phyloP scores from a whole-genome alignment of 805 yeast genomes.

The Grigorovia jiainica region DNA sequence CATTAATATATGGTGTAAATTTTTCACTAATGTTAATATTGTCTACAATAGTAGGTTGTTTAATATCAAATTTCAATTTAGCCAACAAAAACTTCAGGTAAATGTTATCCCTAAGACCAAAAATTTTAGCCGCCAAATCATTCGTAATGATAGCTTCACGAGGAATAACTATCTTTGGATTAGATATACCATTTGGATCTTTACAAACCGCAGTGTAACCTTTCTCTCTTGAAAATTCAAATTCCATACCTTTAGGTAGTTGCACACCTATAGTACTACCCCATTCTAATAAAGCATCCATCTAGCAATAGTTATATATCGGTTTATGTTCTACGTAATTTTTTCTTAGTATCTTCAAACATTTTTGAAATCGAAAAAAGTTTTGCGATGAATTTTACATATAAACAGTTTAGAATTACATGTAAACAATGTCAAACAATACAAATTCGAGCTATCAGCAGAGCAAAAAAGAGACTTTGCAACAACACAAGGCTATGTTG shows the following conservation, averaged over 20 bases:
- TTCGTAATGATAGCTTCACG: constrained; percentile 22
- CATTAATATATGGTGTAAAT: constrained; percentile 38
- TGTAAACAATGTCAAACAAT: not conserved
- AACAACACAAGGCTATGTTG: constrained; percentile 4
- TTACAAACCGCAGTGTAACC: constrained; percentile 31
- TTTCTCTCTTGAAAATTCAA: constrained; percentile 22
- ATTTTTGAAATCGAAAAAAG: not conserved
- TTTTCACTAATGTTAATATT: constrained; percentile 10
- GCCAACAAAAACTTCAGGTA: constrained; percentile 34
- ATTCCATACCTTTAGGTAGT: constrained; percentile 28
- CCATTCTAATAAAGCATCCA: constrained; percentile 27
- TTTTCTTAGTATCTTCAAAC: not conserved
- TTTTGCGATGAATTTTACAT: not conserved
- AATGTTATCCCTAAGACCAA: constrained; percentile 25
- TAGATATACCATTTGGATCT: constrained; percentile 17
- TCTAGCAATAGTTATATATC: not conserved
- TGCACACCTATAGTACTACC: constrained; percentile 31
- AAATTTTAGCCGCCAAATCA: constrained; percentile 15
- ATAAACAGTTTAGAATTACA: not conserved
- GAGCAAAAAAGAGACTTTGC: constrained; percentile 1
- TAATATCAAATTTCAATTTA: constrained; percentile 31
- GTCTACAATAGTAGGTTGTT: constrained; percentile 6
- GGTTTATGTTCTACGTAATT: not conserved
- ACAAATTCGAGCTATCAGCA: not conserved
- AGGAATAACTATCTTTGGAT: constrained; percentile 26